Evolutionary conservation across 495 filamentous ascomycete species (phyloP).

Genomic region (Penicillium desertorum): DNA sequence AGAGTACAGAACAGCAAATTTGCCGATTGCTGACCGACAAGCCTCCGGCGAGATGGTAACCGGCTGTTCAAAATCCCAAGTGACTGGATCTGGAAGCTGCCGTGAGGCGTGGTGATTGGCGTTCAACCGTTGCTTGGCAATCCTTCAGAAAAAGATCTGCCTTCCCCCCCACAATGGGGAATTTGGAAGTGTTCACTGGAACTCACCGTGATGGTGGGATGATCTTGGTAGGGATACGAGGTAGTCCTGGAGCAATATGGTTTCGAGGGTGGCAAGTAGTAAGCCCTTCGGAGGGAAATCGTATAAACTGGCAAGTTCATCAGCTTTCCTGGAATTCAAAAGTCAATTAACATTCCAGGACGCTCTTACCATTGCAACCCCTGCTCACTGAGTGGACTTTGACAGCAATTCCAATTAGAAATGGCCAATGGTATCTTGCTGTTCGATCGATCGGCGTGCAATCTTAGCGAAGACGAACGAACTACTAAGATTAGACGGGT

Average conservation of each 20-base stretch:
- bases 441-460: conserved; percentile 4
- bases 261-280: not conserved
- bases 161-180: conserved; percentile 16
- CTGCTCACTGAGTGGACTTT: not conserved
- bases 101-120: conserved; percentile 6
- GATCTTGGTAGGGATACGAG: not conserved
- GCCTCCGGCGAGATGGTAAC: not conserved
- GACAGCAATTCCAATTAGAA: not conserved
- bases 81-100: not conserved
- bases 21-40: conserved; percentile 17
- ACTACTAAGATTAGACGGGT: not conserved
- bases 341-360: conserved; percentile 8
- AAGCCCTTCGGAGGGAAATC: conserved; percentile 10
- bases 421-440: not conserved
- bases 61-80: not conserved
- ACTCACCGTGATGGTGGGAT: conserved; percentile 5
- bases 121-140: conserved; percentile 12
- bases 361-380: not conserved
- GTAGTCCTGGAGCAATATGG: not conserved
- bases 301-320: not conserved
- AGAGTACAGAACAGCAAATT: too few relatives aligned
- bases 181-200: conserved; percentile 6
- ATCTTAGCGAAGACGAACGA: not conserved
- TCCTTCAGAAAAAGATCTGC: conserved; percentile 11
- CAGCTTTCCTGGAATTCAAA: not conserved